Percentiles rank a stretch among this genome's conserved stretches.
phyloP scores from a whole-genome alignment of 2,329 filamentous ascomycete species.

The Akanthomyces dipterigenus region DNA sequence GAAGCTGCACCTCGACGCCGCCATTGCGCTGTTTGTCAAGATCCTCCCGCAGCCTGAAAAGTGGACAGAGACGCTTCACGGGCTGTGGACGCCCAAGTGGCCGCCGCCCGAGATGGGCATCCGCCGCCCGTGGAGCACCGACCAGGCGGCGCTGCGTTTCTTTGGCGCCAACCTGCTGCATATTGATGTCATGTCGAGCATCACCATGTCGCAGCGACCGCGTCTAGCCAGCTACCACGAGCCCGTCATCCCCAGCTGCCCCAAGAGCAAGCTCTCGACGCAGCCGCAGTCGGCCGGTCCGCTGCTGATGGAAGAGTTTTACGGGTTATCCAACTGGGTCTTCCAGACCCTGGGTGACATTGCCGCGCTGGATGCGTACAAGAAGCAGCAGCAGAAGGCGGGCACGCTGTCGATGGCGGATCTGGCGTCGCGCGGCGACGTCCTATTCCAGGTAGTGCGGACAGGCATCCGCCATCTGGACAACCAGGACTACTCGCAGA shows the following conservation, averaged over 20 bases:
- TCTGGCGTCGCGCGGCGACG: slow-evolving; percentile 37
- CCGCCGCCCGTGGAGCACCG: slow-evolving; percentile 34
- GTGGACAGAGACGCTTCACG: slow-evolving; percentile 31
- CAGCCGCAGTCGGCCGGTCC: slow-evolving; percentile 21
- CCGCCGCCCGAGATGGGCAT: slow-evolving; percentile 27
- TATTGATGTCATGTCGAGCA: slow-evolving; percentile 44
- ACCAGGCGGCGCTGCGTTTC: slow-evolving; percentile 41
- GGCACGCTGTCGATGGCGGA: slow-evolving; percentile 40
- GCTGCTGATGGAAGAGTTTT: slow-evolving; percentile 42
- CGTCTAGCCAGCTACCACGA: slow-evolving; percentile 36
- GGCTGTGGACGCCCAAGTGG: slow-evolving; percentile 26
- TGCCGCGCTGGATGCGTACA: slow-evolving; percentile 48
- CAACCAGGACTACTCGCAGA: slow-evolving; percentile 10
- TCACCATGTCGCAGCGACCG: slow-evolving; percentile 36
- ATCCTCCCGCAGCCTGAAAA: slow-evolving; percentile 30
- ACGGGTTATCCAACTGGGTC: slow-evolving; percentile 52
- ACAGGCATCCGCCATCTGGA: slow-evolving; percentile 26
- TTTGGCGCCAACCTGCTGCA: slow-evolving; percentile 40
- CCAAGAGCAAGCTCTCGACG: slow-evolving; percentile 13
- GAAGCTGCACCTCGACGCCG: slow-evolving; percentile 44
- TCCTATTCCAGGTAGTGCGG: slow-evolving; percentile 33
- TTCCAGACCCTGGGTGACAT: slow-evolving; percentile 48
- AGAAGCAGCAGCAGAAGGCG: slow-evolving; percentile 36
- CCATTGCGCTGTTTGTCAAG: slow-evolving; percentile 42
- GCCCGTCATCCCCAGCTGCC: slow-evolving; percentile 29